Evolutionary conservation across 805 yeast genomes (phyloP).

Genomic region (Sungouiella thailandica): DNA sequence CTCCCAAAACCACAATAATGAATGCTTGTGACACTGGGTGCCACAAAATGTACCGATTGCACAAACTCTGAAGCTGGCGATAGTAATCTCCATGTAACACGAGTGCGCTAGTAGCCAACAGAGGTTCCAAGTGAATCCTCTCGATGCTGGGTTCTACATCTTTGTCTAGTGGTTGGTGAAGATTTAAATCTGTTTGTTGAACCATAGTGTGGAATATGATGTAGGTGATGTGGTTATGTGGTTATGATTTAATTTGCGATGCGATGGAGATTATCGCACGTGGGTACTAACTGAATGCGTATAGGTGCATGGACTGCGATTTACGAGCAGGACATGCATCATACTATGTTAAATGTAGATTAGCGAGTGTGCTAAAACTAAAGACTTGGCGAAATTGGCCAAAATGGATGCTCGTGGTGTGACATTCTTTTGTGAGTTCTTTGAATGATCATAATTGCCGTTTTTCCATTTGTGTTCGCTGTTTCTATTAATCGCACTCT

Average conservation of each 20-base stretch:
- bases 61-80: slow-evolving; percentile 40
- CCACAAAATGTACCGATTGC: slow-evolving; percentile 43
- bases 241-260: not conserved
- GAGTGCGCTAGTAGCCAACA: slow-evolving; percentile 53
- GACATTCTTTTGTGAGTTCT: too few relatives aligned
- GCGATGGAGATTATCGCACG: slow-evolving; percentile 3
- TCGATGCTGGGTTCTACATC: slow-evolving; percentile 49
- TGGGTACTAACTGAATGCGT: slow-evolving; percentile 3
- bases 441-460: too few relatives aligned
- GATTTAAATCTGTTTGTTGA: slow-evolving; percentile 47
- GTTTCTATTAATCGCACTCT: too few relatives aligned
- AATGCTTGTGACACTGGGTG: slow-evolving; percentile 36
- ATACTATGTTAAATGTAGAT: not conserved
- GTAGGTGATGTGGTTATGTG: slow-evolving; percentile 3
- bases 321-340: not conserved
- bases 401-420: too few relatives aligned
- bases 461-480: too few relatives aligned
- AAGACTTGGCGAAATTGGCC: too few relatives aligned
- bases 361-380: not conserved
- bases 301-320: not conserved
- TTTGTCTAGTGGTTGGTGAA: slow-evolving; percentile 50
- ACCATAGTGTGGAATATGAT: slow-evolving; percentile 25
- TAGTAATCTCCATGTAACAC: slow-evolving; percentile 62
- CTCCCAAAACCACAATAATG: slow-evolving; percentile 7
- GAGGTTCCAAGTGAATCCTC: slow-evolving; percentile 49